phyloP scores from a whole-genome alignment of 75 land plant genomes.

The Sequoia sempervirens region DNA sequence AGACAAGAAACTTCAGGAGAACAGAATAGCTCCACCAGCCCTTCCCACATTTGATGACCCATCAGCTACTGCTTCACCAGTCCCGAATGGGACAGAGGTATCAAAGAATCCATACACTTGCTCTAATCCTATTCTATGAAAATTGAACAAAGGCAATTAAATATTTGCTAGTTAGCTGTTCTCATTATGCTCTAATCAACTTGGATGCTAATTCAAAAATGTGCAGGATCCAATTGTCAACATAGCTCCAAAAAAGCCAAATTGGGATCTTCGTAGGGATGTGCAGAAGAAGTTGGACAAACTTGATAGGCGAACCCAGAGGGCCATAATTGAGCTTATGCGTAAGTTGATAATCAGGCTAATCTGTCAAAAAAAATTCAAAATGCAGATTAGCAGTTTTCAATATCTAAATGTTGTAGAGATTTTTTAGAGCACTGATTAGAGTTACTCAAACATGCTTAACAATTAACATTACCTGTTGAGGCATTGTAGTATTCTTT shows the following conservation, averaged over 20 bases:
- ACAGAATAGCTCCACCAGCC: constrained; percentile 70
- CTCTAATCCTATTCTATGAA: constrained; percentile 7
- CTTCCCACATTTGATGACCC: constrained; percentile 97
- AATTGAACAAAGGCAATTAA: background rate
- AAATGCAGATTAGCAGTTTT: background rate
- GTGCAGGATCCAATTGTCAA: constrained; percentile 92
- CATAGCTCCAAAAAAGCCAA: constrained; percentile 97
- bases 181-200: constrained; percentile 1
- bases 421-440: background rate
- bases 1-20: constrained; percentile 81
- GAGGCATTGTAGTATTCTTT: too few relatives aligned
- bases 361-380: background rate
- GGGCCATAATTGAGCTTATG: constrained; percentile 76
- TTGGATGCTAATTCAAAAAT: constrained; percentile 4
- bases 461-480: background rate
- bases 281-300: constrained; percentile 96
- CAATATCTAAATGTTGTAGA: background rate
- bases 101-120: constrained; percentile 3
- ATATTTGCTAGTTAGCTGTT: background rate
- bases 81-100: constrained; percentile 57
- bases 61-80: constrained; percentile 44
- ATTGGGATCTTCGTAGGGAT: constrained; percentile 95
- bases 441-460: background rate
- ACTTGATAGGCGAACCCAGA: constrained; percentile 92
- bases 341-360: constrained; percentile 35